Percentiles rank a stretch among this genome's conserved stretches.
These are phyloP conservation scores for Umbilicus rupestris DNA, from an alignment of 164 flowering plant genomes.

Conservation along the genomic window DNA sequence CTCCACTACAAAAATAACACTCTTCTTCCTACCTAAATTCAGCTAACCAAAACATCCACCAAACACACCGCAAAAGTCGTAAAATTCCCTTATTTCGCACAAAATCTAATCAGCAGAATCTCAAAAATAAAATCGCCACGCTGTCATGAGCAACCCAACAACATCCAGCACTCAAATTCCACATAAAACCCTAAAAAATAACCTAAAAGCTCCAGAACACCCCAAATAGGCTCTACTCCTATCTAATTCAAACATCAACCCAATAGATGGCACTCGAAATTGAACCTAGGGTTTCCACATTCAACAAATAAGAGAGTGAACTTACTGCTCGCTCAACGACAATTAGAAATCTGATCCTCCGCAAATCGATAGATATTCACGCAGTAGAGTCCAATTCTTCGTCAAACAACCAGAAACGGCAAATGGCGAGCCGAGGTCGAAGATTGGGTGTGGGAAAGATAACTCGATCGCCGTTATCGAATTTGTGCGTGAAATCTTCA, in stretches of 20 bases:
- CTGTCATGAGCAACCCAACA: background rate
- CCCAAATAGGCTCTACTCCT: background rate
- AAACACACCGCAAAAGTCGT: background rate
- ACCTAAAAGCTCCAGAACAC: background rate
- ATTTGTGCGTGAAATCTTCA: background rate
- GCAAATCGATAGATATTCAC: background rate
- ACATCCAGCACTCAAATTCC: background rate
- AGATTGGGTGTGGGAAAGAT: constrained; percentile 6
- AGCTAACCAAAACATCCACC: background rate
- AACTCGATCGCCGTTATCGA: background rate
- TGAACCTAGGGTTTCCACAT: background rate
- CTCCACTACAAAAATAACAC: background rate
- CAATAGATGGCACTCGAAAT: background rate
- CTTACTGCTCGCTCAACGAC: background rate
- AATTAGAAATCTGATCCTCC: background rate
- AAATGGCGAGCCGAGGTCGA: background rate
- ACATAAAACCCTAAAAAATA: background rate
- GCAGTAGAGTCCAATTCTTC: background rate
- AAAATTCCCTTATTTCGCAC: too few species aligned
- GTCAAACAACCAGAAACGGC: background rate
- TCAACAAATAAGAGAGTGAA: background rate
- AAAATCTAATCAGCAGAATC: background rate
- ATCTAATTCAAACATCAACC: background rate
- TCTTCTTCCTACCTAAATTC: background rate
- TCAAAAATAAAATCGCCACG: background rate